Evolutionary conservation across 768 basidiomycete species (phyloP), one percentile per base, ranked within the genome.

Genomic region (Tephrocybe rancida): DNA sequence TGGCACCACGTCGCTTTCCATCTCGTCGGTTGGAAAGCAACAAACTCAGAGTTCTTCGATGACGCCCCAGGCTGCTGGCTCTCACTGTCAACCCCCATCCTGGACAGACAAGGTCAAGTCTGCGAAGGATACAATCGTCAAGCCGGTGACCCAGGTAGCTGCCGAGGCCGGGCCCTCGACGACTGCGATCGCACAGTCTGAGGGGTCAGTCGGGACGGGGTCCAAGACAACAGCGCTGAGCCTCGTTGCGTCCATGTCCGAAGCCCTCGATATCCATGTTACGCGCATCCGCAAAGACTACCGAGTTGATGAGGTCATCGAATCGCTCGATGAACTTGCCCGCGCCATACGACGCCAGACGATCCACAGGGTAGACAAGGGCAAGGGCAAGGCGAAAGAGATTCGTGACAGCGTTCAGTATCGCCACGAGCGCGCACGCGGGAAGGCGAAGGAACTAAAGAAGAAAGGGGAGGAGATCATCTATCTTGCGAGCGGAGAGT

Each of bases 301-400:
- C 24, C 53, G 47, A 27, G 53, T 85, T 46, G 72, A 77, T 19
- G 85, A 86, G 57, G 70, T 87, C 18, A 64, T 81, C 29, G 79
- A 80, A 22, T 84, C 83, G 3, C 72, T 88, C 26, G 86, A 88
- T 57, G 81, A 77, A 0, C 74, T 88, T 30, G 68, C 79, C 54
- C 70, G 67, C 27, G 77, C 77, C 38, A 77, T 87, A 48, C 75
- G 74, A 10, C 72, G 70, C 46, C 83, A 86, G 54, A 80, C 79
- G 11, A 67, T 75, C 30, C 59, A 60, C 21, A 67, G 80, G 47
- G 67, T 85, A 35, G 69, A 74, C 44, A 73, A 79, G 38, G 81
- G 81, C 16, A 76, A 75, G 71, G 79, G 72, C 61, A 81, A 69
- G 43, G 78, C 75, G 5, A 70, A 70, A 42, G 68, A 70, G 8